Evolutionary conservation across 768 basidiomycete species (phyloP).

Genomic region (Gymnopilus junonius): DNA sequence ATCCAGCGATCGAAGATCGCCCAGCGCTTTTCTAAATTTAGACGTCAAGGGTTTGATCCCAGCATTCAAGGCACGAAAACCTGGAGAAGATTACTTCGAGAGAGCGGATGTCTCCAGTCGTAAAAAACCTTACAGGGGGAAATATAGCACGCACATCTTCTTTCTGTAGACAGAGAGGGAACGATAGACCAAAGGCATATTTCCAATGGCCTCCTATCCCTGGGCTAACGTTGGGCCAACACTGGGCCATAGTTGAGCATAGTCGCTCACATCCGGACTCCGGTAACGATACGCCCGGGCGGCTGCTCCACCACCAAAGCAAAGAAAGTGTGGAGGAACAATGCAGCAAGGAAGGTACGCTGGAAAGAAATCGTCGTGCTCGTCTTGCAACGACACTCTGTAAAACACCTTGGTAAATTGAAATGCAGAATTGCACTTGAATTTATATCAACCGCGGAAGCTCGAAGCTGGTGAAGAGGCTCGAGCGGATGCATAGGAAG

Average conservation of each 20-base stretch:
- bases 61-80: not conserved
- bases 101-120: no score
- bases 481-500: no score
- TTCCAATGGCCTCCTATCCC: not conserved
- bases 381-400: no score
- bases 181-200: not conserved
- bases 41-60: not conserved
- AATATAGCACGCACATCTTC: no score
- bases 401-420: no score
- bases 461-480: no score
- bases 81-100: not conserved
- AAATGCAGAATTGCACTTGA: no score
- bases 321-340: not conserved
- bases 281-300: not conserved
- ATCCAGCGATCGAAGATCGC: not conserved
- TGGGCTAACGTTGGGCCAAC: no score
- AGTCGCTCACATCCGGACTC: not conserved
- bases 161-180: not conserved
- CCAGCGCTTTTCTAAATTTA: constrained; percentile 1
- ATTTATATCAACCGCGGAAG: not conserved
- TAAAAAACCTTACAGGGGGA: no score
- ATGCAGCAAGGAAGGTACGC: no score
- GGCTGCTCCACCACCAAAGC: not conserved
- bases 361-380: no score
- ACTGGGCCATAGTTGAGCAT: not conserved